Conservation (phyloP, 441 rosid species). For the Pelargonium hybrid region DNA sequence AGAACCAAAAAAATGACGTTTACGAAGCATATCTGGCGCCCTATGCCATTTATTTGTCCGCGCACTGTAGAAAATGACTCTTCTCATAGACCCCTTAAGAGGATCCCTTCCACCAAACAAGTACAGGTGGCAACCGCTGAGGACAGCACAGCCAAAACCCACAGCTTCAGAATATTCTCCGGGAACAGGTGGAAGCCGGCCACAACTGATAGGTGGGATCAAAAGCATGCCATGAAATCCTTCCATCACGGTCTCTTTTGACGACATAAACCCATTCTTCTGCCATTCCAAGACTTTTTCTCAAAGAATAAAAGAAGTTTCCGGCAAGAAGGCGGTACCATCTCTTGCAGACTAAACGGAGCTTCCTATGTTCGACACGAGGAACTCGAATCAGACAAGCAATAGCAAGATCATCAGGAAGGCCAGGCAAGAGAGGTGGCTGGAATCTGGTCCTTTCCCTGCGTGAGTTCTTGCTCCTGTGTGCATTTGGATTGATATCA, state of each 20-base stretch:
- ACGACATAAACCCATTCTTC: conserved; percentile 48
- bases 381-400: conserved; percentile 49
- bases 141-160: conserved; percentile 49
- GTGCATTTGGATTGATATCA: conserved; percentile 45
- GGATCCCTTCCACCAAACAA: conserved; percentile 50
- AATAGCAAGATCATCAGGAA: conserved; percentile 48
- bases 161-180: conserved; percentile 43
- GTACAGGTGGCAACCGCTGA: conserved; percentile 48
- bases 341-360: conserved; percentile 45
- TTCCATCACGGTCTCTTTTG: conserved; percentile 41
- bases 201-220: conserved; percentile 45
- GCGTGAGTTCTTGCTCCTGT: conserved; percentile 29
- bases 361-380: conserved; percentile 39
- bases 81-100: conserved; percentile 39
- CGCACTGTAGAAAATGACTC: conserved; percentile 40
- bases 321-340: conserved; percentile 44
- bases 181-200: conserved; percentile 46
- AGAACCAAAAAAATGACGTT: conserved; percentile 43
- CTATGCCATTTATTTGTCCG: conserved; percentile 50
- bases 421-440: conserved; percentile 43
- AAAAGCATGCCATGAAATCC: conserved; percentile 50
- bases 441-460: conserved; percentile 37
- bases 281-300: conserved; percentile 41
- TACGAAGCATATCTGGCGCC: conserved; percentile 45
- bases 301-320: conserved; percentile 38